Evolutionary conservation across 257 asterid genomes (phyloP).

Genomic region (Ehretia macrophylla): DNA sequence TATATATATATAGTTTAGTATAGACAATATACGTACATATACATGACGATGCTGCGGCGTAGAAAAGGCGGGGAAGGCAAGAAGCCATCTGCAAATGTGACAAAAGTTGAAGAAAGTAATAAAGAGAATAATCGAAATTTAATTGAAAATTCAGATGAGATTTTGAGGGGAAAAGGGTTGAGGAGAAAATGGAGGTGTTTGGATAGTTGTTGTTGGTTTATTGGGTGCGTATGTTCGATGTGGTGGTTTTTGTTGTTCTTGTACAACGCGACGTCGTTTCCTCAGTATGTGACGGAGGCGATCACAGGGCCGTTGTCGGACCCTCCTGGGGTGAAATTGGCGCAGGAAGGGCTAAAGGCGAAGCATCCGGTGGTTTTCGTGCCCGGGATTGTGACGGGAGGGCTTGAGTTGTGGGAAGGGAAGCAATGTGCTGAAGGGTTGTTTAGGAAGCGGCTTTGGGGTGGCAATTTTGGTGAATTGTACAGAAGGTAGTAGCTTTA

Average conservation of each 20-base stretch:
- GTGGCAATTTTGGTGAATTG: constrained; percentile 85
- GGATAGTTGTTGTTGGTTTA: constrained; percentile 78
- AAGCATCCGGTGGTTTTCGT: constrained; percentile 92
- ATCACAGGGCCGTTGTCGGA: constrained; percentile 77
- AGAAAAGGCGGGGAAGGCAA: constrained; percentile 31
- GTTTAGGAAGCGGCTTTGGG: constrained; percentile 91
- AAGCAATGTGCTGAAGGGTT: constrained; percentile 87
- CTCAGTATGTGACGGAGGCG: constrained; percentile 82
- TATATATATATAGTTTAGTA: too few species aligned
- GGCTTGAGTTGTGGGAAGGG: constrained; percentile 93
- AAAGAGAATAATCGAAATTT: constrained; percentile 10
- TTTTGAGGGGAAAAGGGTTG: constrained; percentile 24
- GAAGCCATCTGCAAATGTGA: constrained; percentile 13
- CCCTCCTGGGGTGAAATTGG: constrained; percentile 77
- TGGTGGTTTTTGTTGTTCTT: constrained; percentile 82
- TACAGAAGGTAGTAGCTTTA: constrained; percentile 47
- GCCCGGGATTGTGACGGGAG: constrained; percentile 93
- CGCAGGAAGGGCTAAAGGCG: constrained; percentile 66
- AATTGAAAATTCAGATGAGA: constrained; percentile 19
- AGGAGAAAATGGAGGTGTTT: constrained; percentile 51
- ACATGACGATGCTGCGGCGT: constrained; percentile 32
- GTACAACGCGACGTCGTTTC: constrained; percentile 72
- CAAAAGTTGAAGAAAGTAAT: constrained; percentile 13
- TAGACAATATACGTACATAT: not conserved
- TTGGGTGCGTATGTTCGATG: constrained; percentile 69